phyloP scores from a whole-genome alignment of 1,139 yeast genomes.

The Taphrina pruni region DNA sequence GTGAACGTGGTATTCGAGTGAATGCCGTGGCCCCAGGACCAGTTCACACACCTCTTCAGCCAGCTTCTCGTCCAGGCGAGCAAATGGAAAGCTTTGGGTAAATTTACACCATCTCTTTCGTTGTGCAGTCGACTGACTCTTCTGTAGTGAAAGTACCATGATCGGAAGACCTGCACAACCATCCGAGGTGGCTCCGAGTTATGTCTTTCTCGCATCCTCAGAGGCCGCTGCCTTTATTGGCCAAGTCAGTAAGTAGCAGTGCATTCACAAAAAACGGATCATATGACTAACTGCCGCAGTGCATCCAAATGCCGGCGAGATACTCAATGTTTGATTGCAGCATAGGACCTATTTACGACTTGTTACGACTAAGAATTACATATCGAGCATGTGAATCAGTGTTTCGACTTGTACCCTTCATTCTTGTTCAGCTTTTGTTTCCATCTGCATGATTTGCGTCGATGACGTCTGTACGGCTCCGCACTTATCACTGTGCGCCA shows the following conservation, averaged over 20 bases:
- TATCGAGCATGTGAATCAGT: too few relatives aligned
- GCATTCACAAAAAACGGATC: not conserved
- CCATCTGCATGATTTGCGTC: too few relatives aligned
- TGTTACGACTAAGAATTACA: not conserved
- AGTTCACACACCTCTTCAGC: conserved; percentile 61
- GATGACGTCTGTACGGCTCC: not conserved
- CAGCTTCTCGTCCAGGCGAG: conserved; percentile 39
- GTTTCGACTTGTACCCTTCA: too few relatives aligned
- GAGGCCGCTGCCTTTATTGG: conserved; percentile 37
- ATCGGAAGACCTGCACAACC: conserved; percentile 42
- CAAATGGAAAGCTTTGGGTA: conserved; percentile 35
- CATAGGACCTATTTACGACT: not conserved
- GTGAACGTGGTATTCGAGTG: conserved; percentile 59
- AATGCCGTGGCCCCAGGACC: conserved; percentile 77
- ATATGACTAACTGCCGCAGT: not conserved
- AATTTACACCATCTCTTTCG: not conserved
- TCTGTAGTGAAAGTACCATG: conserved; percentile 19
- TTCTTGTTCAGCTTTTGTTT: too few relatives aligned
- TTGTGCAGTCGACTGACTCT: not conserved
- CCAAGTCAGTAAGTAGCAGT: conserved; percentile 15
- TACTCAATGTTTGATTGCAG: conserved; percentile 16
- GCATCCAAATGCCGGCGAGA: conserved; percentile 30
- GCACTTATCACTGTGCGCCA: not conserved
- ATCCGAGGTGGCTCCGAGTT: conserved; percentile 43
- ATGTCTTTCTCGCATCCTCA: conserved; percentile 41